phyloP scores from a whole-genome alignment of 306 rosid species.

The Casuarina cunninghamiana region DNA sequence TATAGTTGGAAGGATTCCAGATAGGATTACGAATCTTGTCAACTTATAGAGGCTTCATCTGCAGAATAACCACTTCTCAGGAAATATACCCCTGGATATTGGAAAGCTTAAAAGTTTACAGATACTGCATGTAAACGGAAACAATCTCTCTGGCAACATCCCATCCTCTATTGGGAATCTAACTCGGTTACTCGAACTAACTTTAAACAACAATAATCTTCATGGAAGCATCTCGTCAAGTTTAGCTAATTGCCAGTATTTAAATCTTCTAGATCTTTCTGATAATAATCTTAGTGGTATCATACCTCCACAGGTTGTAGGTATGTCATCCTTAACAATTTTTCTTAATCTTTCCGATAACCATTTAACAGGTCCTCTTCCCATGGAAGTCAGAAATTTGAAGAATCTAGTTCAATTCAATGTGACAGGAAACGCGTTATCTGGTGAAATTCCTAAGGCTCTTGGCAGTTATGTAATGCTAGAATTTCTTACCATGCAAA shows the following conservation, averaged over 20 bases:
- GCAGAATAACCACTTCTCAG: background rate
- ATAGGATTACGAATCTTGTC: background rate
- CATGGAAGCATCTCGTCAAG: background rate
- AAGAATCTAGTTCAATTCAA: background rate
- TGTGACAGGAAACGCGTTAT: too few relatives aligned
- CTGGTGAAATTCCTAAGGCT: background rate
- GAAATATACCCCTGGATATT: background rate
- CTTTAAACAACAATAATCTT: background rate
- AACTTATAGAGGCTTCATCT: background rate
- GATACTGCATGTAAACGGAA: background rate
- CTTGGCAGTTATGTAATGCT: background rate
- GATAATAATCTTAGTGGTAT: background rate
- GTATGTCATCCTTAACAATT: background rate
- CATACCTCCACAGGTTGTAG: background rate
- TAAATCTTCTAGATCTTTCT: background rate
- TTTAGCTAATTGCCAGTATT: background rate
- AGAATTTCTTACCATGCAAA: background rate
- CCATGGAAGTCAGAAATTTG: background rate
- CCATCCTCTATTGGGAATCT: background rate
- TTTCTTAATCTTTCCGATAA: background rate
- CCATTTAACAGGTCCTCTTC: background rate
- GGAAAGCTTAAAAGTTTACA: background rate
- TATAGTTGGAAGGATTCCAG: background rate
- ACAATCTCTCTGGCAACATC: background rate
- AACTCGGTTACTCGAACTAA: background rate